Conservation (phyloP, 2,329 filamentous ascomycete genomes). For the Polychaeton citri region DNA sequence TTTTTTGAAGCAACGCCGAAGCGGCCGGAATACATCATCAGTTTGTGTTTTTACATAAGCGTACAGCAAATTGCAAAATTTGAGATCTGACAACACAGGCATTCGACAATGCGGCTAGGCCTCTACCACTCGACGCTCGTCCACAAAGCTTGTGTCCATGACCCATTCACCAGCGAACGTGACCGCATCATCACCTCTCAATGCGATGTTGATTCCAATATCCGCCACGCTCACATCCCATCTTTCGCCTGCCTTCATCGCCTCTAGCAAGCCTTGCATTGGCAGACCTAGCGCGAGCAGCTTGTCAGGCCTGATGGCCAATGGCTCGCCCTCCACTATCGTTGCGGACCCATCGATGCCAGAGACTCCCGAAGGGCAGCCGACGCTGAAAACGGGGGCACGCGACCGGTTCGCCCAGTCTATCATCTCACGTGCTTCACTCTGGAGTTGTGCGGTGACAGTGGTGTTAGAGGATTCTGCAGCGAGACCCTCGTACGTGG, state of each 20-base stretch:
- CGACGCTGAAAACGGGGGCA: conserved; percentile 71
- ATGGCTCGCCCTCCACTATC: conserved; percentile 56
- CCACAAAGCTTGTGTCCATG: conserved; percentile 46
- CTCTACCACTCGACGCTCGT: conserved; percentile 9
- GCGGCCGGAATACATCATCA: no score
- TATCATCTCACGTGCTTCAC: conserved; percentile 76
- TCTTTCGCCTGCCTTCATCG: conserved; percentile 49
- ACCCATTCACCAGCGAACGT: conserved; percentile 85
- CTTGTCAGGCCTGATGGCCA: conserved; percentile 71
- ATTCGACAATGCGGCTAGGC: no score
- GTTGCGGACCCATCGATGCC: conserved; percentile 57
- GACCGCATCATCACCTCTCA: conserved; percentile 71
- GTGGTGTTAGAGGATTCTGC: conserved; percentile 36
- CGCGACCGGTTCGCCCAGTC: conserved; percentile 87
- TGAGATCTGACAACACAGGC: no score
- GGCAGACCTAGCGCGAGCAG: conserved; percentile 79
- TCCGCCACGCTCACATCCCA: conserved; percentile 81
- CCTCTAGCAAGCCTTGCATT: conserved; percentile 69
- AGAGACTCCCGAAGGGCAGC: conserved; percentile 79
- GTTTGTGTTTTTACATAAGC: no score
- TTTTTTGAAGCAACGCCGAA: no score
- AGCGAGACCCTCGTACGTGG: conserved; percentile 70
- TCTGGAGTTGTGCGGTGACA: conserved; percentile 50
- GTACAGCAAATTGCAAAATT: no score
- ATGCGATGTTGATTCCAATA: conserved; percentile 72